Percentiles rank a stretch among this genome's conserved stretches.
phyloP scores from a whole-genome alignment of 2,329 filamentous ascomycete genomes.

The Calonectria pteridis region DNA sequence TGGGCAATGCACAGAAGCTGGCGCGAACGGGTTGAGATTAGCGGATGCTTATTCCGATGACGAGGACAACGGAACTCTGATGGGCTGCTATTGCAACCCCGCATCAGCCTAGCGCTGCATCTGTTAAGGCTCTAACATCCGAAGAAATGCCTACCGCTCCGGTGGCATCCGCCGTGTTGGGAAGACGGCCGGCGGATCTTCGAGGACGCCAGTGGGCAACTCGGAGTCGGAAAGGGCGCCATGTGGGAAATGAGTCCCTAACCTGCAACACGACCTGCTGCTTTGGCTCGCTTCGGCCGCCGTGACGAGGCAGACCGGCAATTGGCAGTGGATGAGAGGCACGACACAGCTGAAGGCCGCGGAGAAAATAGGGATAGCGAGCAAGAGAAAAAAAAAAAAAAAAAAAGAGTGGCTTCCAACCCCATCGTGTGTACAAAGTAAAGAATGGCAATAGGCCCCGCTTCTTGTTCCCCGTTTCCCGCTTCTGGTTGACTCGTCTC shows the following conservation, averaged over 20 bases:
- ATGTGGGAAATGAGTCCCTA: constrained; percentile 1
- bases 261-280: not conserved
- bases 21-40: constrained; percentile 42
- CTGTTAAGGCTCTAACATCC: not conserved
- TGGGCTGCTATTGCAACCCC: not conserved
- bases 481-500: constrained; percentile 1
- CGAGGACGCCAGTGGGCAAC: not conserved
- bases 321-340: not conserved
- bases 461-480: not conserved
- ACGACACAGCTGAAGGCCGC: not conserved
- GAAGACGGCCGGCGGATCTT: not conserved
- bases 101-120: not conserved
- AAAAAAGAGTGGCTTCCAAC: not conserved
- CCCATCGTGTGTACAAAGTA: not conserved
- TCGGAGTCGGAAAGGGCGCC: constrained; percentile 3
- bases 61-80: constrained; percentile 11
- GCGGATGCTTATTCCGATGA: constrained; percentile 42
- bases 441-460: not conserved
- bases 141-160: not conserved
- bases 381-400: not conserved
- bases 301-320: constrained; percentile 5
- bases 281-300: not conserved
- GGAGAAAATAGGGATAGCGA: not conserved
- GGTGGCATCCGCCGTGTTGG: constrained; percentile 13
- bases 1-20: constrained; percentile 25